Percentiles rank a stretch among this genome's conserved stretches.
These are phyloP conservation scores for Mycena latifolia DNA, from an alignment of 768 basidiomycete species.

Conservation along the genomic window DNA sequence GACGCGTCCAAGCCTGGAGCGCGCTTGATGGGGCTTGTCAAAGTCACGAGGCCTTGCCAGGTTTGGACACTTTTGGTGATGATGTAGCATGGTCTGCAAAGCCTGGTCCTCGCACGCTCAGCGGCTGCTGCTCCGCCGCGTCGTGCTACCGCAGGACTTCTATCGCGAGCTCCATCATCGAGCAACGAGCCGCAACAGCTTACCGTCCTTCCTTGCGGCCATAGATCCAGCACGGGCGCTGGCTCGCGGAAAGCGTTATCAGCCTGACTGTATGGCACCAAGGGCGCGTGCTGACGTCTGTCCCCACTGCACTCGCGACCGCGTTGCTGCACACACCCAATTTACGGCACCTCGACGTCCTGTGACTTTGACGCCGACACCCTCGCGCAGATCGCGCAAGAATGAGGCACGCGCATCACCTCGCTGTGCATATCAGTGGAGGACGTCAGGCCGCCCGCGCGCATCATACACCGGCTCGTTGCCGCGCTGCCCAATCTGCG, in stretches of 20 bases:
- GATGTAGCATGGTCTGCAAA: constrained; percentile 56
- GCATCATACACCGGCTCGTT: constrained; percentile 29
- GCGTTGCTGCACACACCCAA: constrained; percentile 30
- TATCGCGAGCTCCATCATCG: constrained; percentile 20
- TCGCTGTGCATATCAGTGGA: constrained; percentile 25
- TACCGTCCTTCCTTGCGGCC: constrained; percentile 27
- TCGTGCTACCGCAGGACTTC: constrained; percentile 44
- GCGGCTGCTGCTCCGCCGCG: constrained; percentile 57
- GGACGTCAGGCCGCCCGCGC: constrained; percentile 26
- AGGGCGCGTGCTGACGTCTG: constrained; percentile 4
- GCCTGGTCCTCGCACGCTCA: constrained; percentile 59
- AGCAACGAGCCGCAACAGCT: background rate
- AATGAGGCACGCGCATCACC: constrained; percentile 17
- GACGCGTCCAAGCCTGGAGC: too few relatives aligned
- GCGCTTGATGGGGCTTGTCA: too few relatives aligned
- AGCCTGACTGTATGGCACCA: constrained; percentile 30
- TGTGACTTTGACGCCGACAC: constrained; percentile 22
- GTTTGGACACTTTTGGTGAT: too few relatives aligned
- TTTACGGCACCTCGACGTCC: constrained; percentile 32
- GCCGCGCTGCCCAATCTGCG: constrained; percentile 22
- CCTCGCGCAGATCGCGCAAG: constrained; percentile 12
- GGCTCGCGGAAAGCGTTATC: constrained; percentile 24
- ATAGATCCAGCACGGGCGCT: constrained; percentile 28
- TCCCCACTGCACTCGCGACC: constrained; percentile 20
- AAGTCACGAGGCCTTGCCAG: too few relatives aligned